Conservation (phyloP, 345 rosid species). For the Murraya koenigii region DNA sequence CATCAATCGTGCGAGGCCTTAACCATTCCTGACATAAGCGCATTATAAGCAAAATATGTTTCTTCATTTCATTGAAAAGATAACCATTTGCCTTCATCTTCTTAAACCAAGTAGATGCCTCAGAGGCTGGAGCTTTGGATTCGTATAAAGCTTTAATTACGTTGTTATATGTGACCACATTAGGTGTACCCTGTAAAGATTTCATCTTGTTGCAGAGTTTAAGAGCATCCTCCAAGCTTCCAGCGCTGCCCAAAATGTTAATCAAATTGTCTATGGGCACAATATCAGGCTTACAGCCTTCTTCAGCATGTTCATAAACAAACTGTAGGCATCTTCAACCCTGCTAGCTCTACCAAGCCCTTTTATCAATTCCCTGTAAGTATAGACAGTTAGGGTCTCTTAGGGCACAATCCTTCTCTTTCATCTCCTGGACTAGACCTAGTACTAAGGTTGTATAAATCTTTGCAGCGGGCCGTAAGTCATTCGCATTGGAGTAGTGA, state of each 20-base stretch:
- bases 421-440: slow-evolving; percentile 70
- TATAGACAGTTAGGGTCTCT: slow-evolving; percentile 76
- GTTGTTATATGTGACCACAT: slow-evolving; percentile 75
- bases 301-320: slow-evolving; percentile 68
- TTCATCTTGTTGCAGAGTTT: slow-evolving; percentile 63
- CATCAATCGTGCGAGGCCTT: slow-evolving; percentile 72
- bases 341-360: slow-evolving; percentile 86
- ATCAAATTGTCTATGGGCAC: slow-evolving; percentile 79
- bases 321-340: slow-evolving; percentile 66
- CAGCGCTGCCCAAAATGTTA: slow-evolving; percentile 72
- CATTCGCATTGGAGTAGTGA: slow-evolving; percentile 43
- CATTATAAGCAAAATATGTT: slow-evolving; percentile 69
- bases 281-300: slow-evolving; percentile 68
- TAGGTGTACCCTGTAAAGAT: slow-evolving; percentile 61
- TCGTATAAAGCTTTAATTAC: slow-evolving; percentile 70
- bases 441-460: slow-evolving; percentile 68
- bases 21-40: slow-evolving; percentile 92
- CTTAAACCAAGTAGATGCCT: slow-evolving; percentile 76
- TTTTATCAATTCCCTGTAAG: slow-evolving; percentile 79
- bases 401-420: slow-evolving; percentile 47
- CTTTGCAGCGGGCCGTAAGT: slow-evolving; percentile 63
- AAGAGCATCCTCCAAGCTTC: slow-evolving; percentile 56
- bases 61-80: slow-evolving; percentile 84
- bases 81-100: slow-evolving; percentile 70
- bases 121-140: slow-evolving; percentile 62